Base-by-base conservation (phyloP, 345 rosid species). In the Hibiscus trionum region DNA sequence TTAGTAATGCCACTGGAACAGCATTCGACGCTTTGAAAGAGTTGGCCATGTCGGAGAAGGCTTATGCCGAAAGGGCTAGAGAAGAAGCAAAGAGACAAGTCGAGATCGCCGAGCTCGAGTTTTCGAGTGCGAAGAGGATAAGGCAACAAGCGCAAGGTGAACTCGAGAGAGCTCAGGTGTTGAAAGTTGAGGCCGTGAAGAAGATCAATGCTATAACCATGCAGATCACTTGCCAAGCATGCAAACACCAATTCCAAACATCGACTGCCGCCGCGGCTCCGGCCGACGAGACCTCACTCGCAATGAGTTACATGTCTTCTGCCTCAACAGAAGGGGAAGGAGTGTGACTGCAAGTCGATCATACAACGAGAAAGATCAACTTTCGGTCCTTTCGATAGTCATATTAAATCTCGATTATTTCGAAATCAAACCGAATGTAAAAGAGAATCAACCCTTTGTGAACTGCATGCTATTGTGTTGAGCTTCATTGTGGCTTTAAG, bases 261-360 rank as follows among this genome's bases (percentile, higher is more conserved):
- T 61, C 85, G 3, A 74, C 79, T 0, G 72, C 79, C 0, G 64
- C 80, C 0, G 61, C 72, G 12, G 69, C 81, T 5, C 75, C 80
- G 0, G 87, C 88, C 1, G 94, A 91, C 8, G 97, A 91, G 76
- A 86, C 89, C 26, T 89, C 94, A 5, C 81, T 91, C 39, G 93
- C 81, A 21, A 79, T 85, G 76, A 91, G 97, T 83, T 91, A 89
- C 79, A 80, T 91, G 89, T 91, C 97, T 15, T 89, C 91, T 9
- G 92, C 88, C n/a, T 86, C 89, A 50, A 91, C 94, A 0, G 94
- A 88, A 72, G 94, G 93, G 47, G 96, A 89, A 57, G 76, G 76
- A 74, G 76, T 71, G 72, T 79, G 66, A 72, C 19, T 3, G 11
- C 24, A 55, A n/a, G 26, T 55, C 27, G 11, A 55, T 19, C 59